Evolutionary conservation across 176 grass and related monocot genomes (phyloP).

Genomic region (Themeda triandra): DNA sequence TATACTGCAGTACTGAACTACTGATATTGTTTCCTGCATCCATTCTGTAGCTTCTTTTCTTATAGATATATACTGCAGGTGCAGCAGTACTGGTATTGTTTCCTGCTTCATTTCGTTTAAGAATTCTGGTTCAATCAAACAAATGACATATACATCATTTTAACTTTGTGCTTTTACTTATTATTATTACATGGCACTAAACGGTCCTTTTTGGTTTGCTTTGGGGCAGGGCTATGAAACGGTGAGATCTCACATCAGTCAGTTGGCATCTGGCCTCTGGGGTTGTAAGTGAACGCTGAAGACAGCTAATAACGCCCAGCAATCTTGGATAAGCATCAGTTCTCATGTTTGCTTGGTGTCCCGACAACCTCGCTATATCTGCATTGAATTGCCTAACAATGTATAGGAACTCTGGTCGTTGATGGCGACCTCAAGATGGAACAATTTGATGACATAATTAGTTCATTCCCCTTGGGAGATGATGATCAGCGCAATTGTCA

Average conservation of each 20-base stretch:
- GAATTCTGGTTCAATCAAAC: background rate
- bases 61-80: no score
- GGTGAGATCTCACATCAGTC: background rate
- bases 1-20: no score
- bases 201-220: background rate
- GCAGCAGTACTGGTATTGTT: no score
- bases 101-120: background rate
- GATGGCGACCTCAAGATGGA: background rate
- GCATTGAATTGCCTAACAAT: background rate
- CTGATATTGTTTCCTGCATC: background rate
- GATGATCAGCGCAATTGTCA: background rate
- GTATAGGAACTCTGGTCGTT: background rate
- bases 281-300: background rate
- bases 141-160: background rate
- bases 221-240: background rate
- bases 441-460: background rate
- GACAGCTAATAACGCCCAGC: background rate
- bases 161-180: background rate
- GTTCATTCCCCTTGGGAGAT: conserved; percentile 8
- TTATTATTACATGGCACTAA: no score
- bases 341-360: background rate
- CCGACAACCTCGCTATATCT: background rate
- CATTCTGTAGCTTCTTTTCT: no score
- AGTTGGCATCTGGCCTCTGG: background rate
- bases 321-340: conserved; percentile 2